Evolutionary conservation across 805 yeast genomes (phyloP).

Genomic region (Candida hungchunana): DNA sequence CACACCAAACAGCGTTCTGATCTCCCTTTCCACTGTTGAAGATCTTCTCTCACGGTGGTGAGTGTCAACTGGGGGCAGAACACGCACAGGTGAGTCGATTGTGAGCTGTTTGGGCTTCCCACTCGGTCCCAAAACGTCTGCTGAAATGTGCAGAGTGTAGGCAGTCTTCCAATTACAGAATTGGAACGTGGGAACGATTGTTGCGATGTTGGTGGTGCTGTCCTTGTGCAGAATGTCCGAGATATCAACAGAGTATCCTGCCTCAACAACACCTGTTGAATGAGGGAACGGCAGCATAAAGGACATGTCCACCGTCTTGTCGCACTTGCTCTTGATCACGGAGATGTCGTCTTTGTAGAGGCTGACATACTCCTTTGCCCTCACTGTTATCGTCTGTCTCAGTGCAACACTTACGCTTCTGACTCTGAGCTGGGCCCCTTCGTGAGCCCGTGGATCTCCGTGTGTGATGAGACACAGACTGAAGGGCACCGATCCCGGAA

Average conservation of each 20-base stretch:
- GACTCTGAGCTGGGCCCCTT: not conserved
- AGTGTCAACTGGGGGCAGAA: slow-evolving; percentile 3
- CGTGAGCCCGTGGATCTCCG: not conserved
- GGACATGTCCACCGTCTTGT: slow-evolving; percentile 2
- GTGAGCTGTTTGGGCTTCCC: not conserved
- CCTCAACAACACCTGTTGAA: not conserved
- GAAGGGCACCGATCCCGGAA: slow-evolving; percentile 3
- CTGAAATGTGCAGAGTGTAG: not conserved
- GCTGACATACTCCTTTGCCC: slow-evolving; percentile 1
- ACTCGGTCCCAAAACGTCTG: not conserved
- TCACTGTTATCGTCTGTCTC: not conserved
- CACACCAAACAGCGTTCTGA: not conserved
- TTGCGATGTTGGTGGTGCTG: not conserved
- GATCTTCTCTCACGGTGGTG: not conserved
- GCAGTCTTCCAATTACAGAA: slow-evolving; percentile 4
- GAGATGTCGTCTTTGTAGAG: not conserved
- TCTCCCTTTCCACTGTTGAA: not conserved
- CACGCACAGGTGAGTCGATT: not conserved
- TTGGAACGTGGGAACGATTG: not conserved
- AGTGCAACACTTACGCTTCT: not conserved
- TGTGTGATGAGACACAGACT: slow-evolving; percentile 3
- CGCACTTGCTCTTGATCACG: not conserved
- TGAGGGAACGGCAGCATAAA: slow-evolving; percentile 1
- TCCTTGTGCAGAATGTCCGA: not conserved
- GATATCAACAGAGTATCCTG: slow-evolving; percentile 1